Conservation (phyloP, 805 yeast species). For the Wilhelminamyces savonicus region DNA sequence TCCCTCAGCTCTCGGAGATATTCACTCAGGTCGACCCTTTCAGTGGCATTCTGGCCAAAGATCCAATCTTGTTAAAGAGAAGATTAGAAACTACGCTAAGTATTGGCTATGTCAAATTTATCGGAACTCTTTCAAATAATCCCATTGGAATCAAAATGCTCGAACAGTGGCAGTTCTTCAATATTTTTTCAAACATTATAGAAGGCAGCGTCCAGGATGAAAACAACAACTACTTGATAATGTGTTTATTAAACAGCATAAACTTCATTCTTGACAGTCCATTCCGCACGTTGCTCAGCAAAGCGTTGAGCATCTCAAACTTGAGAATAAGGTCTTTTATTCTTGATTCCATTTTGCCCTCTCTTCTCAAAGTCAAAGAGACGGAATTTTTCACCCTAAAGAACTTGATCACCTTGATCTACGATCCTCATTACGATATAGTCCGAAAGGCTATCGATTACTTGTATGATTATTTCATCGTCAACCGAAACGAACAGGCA, state of each 20-base stretch:
- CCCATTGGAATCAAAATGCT: conserved; percentile 61
- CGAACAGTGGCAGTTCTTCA: conserved; percentile 81
- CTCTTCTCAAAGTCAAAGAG: conserved; percentile 27
- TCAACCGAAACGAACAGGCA: conserved; percentile 25
- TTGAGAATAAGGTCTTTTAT: conserved; percentile 48
- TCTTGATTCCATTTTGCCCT: conserved; percentile 44
- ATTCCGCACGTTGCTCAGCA: conserved; percentile 57
- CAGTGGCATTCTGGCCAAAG: conserved; percentile 66
- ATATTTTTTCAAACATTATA: conserved; percentile 67
- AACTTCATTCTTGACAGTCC: conserved; percentile 59
- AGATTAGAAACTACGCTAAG: conserved; percentile 61
- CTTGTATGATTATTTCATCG: conserved; percentile 13
- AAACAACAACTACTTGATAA: conserved; percentile 44
- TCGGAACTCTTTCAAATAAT: conserved; percentile 65
- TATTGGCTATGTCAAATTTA: conserved; percentile 68
- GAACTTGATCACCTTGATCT: conserved; percentile 58
- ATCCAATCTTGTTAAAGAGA: conserved; percentile 62
- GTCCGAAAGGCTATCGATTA: conserved; percentile 12
- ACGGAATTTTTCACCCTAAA: conserved; percentile 45
- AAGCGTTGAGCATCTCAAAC: conserved; percentile 55
- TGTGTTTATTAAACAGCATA: conserved; percentile 53
- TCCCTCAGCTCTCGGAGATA: conserved; percentile 87
- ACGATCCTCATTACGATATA: conserved; percentile 42
- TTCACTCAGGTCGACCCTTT: conserved; percentile 78
- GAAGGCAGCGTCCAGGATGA: conserved; percentile 31